Percentiles rank a stretch among this genome's conserved stretches.
phyloP scores from a whole-genome alignment of 148 eudicot genomes.

The Chenopodium formosanum region DNA sequence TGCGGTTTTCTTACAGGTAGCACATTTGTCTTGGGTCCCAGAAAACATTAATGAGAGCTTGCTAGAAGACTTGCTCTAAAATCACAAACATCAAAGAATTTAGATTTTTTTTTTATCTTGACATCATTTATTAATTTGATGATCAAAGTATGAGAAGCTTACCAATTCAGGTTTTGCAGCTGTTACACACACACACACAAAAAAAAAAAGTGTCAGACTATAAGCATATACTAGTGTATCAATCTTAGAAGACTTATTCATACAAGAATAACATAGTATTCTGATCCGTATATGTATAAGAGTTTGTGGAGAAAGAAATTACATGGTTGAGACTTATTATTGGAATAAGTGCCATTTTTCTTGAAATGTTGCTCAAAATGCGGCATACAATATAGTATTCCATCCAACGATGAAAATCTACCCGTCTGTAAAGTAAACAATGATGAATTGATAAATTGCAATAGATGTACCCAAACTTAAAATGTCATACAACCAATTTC shows the following conservation, averaged over 20 bases:
- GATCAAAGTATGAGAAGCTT: not conserved
- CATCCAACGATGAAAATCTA: constrained; percentile 53
- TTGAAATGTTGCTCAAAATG: constrained; percentile 77
- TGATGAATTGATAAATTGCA: not conserved
- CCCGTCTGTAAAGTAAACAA: constrained; percentile 41
- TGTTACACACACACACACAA: not conserved
- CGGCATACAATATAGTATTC: constrained; percentile 70
- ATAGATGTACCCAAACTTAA: not conserved
- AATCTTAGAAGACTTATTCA: not conserved
- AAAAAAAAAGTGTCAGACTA: not conserved
- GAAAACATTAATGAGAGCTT: constrained; percentile 70
- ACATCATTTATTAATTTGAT: not conserved
- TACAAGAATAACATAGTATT: no score
- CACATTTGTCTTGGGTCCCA: constrained; percentile 87
- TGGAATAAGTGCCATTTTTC: constrained; percentile 45
- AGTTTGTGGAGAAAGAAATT: constrained; percentile 1
- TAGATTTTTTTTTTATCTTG: not conserved
- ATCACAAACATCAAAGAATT: not conserved
- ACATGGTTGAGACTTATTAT: constrained; percentile 42
- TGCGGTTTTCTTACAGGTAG: constrained; percentile 69
- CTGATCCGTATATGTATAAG: no score
- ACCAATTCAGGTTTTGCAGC: constrained; percentile 25
- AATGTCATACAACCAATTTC: no score
- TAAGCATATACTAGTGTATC: no score
- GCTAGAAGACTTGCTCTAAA: constrained; percentile 53